Conservation (phyloP, 208 protist species). For the Wallacemonas sp. region DNA sequence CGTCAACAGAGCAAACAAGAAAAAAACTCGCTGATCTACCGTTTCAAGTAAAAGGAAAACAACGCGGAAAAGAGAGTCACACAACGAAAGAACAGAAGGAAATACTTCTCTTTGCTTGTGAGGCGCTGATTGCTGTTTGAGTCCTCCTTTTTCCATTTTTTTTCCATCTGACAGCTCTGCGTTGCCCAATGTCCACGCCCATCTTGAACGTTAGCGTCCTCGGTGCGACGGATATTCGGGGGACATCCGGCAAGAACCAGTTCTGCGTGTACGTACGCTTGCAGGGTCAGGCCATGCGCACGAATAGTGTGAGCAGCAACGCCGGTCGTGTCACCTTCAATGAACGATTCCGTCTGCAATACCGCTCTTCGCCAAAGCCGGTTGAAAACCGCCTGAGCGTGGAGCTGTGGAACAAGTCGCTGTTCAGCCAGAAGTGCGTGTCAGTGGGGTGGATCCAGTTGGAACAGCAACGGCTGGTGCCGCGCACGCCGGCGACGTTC, state of each 20-base stretch:
- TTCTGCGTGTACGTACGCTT: conserved; percentile 56
- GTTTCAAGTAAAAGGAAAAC: too few relatives aligned
- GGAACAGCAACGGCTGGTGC: conserved; percentile 24
- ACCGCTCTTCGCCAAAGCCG: conserved; percentile 7
- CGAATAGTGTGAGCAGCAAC: conserved; percentile 16
- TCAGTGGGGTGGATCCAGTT: conserved; percentile 46
- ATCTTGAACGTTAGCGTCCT: conserved; percentile 42
- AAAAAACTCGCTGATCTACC: too few relatives aligned
- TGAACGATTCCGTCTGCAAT: conserved; percentile 54
- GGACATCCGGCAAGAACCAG: conserved; percentile 23
- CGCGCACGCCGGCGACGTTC: conserved; percentile 18
- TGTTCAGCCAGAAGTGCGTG: conserved; percentile 48
- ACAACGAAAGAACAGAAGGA: too few relatives aligned
- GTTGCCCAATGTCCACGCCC: conserved; percentile 37
- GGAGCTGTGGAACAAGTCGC: conserved; percentile 50
- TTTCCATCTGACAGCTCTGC: neutral
- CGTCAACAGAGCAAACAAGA: too few relatives aligned
- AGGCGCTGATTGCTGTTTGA: too few relatives aligned
- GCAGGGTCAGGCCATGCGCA: conserved; percentile 55
- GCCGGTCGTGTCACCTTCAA: conserved; percentile 23
- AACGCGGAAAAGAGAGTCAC: too few relatives aligned
- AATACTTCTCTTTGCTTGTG: neutral
- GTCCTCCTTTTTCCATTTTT: conserved; percentile 11
- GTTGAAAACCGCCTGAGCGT: conserved; percentile 39
- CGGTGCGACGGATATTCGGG: conserved; percentile 22